These are phyloP conservation scores for Asclepias syriaca DNA, from an alignment of 257 asterid genomes.

Conservation along the genomic window DNA sequence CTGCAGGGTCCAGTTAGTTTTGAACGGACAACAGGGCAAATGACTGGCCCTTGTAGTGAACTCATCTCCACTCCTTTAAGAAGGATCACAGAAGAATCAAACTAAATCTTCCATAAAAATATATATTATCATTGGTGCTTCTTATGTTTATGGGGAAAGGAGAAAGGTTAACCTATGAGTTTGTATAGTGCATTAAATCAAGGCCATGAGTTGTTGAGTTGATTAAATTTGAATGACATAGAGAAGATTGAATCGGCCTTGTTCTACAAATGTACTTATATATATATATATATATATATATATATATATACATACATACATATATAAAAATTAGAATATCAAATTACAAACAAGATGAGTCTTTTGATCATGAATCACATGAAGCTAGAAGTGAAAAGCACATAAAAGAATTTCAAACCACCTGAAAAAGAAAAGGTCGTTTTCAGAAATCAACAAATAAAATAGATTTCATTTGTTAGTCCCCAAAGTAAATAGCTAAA, in stretches of 20 bases:
- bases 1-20: slow-evolving; percentile 47
- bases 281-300: too few relatives aligned
- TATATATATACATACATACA: too few relatives aligned
- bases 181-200: not conserved
- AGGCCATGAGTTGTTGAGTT: not conserved
- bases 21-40: slow-evolving; percentile 61
- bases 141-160: not conserved
- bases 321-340: not conserved
- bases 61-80: slow-evolving; percentile 42
- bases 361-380: not conserved
- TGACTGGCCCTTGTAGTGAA: slow-evolving; percentile 64
- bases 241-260: not conserved
- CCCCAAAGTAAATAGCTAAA: not conserved
- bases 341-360: not conserved
- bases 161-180: not conserved
- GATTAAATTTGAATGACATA: not conserved
- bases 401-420: not conserved
- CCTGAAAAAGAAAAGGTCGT: not conserved
- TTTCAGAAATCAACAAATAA: not conserved
- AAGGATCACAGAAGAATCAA: slow-evolving; percentile 20
- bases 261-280: not conserved
- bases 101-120: not conserved
- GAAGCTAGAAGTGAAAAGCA: not conserved
- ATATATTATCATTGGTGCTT: not conserved
- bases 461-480: not conserved